A percentile compares a stretch with the other conserved stretches of the same genome.
Evolutionary conservation across 1,284 basidiomycete genomes (phyloP).

Genomic region (Golubevia pallescens): DNA sequence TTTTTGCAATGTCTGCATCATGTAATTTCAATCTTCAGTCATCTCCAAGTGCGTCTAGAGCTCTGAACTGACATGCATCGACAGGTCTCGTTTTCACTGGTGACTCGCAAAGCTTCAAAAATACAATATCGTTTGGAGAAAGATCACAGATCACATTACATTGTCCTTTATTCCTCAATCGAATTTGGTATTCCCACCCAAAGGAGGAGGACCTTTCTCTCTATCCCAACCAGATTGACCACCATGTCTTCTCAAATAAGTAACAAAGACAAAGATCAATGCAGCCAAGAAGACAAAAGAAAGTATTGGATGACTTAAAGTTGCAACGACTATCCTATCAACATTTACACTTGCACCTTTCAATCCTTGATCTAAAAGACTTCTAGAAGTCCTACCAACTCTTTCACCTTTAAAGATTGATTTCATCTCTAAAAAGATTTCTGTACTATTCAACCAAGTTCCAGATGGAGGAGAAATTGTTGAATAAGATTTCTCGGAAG

Average conservation of each 20-base stretch:
- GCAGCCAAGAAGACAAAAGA: conserved; percentile 22
- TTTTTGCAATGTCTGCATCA: no score
- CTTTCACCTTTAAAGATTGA: conserved; percentile 15
- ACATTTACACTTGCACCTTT: conserved; percentile 19
- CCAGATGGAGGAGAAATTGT: neutral
- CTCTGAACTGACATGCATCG: no score
- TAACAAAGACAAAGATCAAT: conserved; percentile 18
- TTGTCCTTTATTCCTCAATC: no score
- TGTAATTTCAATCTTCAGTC: no score
- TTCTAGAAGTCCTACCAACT: conserved; percentile 21
- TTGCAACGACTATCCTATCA: conserved; percentile 13
- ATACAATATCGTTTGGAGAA: no score
- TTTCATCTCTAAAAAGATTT: conserved; percentile 18
- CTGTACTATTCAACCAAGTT: conserved; percentile 17
- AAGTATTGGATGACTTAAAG: conserved; percentile 17
- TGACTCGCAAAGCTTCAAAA: no score
- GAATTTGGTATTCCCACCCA: no score
- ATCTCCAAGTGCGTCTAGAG: no score
- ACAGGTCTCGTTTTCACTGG: no score
- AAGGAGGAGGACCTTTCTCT: no score
- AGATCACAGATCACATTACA: no score
- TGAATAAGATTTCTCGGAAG: neutral
- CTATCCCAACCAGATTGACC: no score
- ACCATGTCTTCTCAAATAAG: conserved; percentile 14
- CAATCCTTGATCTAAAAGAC: conserved; percentile 28